Conservation (phyloP, 768 basidiomycete species). For the Boletus speciosus region DNA sequence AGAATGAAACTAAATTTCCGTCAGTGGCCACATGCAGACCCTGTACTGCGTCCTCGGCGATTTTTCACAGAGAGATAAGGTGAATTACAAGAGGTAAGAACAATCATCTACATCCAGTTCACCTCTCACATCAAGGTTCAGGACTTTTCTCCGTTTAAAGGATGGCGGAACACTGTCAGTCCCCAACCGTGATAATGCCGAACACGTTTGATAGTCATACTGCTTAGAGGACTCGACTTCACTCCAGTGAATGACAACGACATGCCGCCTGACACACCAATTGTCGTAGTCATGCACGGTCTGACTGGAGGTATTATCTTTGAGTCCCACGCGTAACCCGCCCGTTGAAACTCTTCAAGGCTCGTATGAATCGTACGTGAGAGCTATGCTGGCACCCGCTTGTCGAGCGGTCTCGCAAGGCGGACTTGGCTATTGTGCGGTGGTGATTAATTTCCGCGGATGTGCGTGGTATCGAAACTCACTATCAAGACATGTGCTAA, state of each 20-base stretch:
- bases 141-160: constrained; percentile 27
- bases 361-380: constrained; percentile 87
- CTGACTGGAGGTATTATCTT: constrained; percentile 29
- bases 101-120: neutral
- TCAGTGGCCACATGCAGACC: constrained; percentile 33
- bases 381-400: constrained; percentile 73
- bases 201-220: neutral
- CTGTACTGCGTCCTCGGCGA: constrained; percentile 31
- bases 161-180: constrained; percentile 35
- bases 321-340: neutral
- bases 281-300: constrained; percentile 33
- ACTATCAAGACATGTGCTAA: constrained; percentile 11
- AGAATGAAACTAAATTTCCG: constrained; percentile 13
- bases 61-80: constrained; percentile 29
- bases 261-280: constrained; percentile 25
- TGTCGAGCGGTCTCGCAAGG: constrained; percentile 68
- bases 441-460: constrained; percentile 90
- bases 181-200: neutral
- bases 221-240: constrained; percentile 32
- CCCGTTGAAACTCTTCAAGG: constrained; percentile 41
- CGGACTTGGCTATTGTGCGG: constrained; percentile 88
- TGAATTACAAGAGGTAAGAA: constrained; percentile 30
- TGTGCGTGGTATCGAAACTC: constrained; percentile 48
- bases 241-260: constrained; percentile 24
- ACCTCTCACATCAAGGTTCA: constrained; percentile 10